Conservation (phyloP, 2,329 filamentous ascomycete species). For the Nemania sp. region DNA sequence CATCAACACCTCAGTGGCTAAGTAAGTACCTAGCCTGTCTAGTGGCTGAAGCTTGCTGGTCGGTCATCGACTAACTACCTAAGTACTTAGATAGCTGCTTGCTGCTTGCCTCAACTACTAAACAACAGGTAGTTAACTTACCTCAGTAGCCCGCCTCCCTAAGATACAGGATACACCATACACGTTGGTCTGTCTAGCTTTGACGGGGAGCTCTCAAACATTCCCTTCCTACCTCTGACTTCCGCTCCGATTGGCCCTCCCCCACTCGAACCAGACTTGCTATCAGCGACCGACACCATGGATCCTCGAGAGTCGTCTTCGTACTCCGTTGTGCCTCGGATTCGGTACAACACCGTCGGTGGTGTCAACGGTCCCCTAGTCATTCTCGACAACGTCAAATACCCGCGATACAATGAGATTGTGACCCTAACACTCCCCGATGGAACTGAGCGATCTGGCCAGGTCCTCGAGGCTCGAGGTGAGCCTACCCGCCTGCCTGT, state of each 20-base stretch:
- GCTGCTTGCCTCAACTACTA: too few species aligned
- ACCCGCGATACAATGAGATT: slow-evolving; percentile 97
- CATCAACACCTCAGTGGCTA: slow-evolving; percentile 28
- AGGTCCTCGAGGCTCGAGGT: slow-evolving; percentile 98
- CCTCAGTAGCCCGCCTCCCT: background rate
- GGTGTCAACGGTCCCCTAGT: slow-evolving; percentile 98
- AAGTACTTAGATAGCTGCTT: slow-evolving; percentile 4
- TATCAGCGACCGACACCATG: slow-evolving; percentile 44
- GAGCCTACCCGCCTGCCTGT: slow-evolving; percentile 49
- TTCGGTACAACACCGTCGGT: slow-evolving; percentile 98
- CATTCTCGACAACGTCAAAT: slow-evolving; percentile 99
- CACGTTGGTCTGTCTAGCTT: slow-evolving; percentile 24
- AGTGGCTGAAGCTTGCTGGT: slow-evolving; percentile 39
- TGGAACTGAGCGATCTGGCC: slow-evolving; percentile 91
- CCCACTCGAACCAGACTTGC: slow-evolving; percentile 15
- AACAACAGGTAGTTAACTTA: too few species aligned
- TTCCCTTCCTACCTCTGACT: slow-evolving; percentile 23
- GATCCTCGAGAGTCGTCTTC: slow-evolving; percentile 70
- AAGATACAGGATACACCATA: too few species aligned
- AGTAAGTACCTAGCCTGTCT: too few species aligned
- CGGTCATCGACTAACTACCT: background rate
- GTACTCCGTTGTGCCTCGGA: slow-evolving; percentile 69
- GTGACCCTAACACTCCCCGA: slow-evolving; percentile 95
- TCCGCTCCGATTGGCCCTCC: slow-evolving; percentile 19
- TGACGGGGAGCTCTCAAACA: slow-evolving; percentile 26